Evolutionary conservation across 2,329 filamentous ascomycete genomes (phyloP), one percentile per base, ranked within the genome.

Genomic region (Ceratocystis eucalypticola): DNA sequence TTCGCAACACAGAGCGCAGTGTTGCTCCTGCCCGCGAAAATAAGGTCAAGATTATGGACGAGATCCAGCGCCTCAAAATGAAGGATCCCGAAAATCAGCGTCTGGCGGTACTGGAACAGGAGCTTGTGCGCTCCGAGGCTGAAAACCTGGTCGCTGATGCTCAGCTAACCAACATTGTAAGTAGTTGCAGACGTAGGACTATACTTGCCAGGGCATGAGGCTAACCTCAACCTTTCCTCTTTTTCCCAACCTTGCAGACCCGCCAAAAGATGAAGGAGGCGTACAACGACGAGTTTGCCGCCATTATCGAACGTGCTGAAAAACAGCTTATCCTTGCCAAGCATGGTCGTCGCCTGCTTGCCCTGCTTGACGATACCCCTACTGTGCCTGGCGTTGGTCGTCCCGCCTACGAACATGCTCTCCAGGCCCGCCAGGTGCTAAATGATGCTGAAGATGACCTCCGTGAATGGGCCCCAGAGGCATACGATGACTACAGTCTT

Each of bases 71-170:
- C 77, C 78, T 96, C 71, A 96, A 96, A 81, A 83, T 88, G 76
- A 96, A 94, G 79, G 94, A 97, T 77, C 91, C 92, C 5, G 84
- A 88, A 74, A 95, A 88, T 73, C 81, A 89, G 37, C 89, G 85
- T 74, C 79, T 97, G 66, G 86, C 91, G 45, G 88, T 88, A 25
- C 82, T 97, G 65, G 94, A 99, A 80, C 94, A 99, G 79, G 94
- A 97, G 80, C 85, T 99, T 65, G 92, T 99, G 65, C 83, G 94
- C 70, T 92, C 93, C 28, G 94, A 99, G 80, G 94, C 94, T 2
- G 92, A 97, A 80, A 95, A 91, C 72, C 78, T 99, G 68, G 94
- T 99, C 62, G 94, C 94, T 1, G 94, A 99, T 77, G 94, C 94
- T 25, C 94, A 99, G 77, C 81, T 99, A 75, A 93, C 89, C 73